Evolutionary conservation across 225 moss, liverwort and hornwort genomes (phyloP).

Genomic region (Marchantia paleacea): DNA sequence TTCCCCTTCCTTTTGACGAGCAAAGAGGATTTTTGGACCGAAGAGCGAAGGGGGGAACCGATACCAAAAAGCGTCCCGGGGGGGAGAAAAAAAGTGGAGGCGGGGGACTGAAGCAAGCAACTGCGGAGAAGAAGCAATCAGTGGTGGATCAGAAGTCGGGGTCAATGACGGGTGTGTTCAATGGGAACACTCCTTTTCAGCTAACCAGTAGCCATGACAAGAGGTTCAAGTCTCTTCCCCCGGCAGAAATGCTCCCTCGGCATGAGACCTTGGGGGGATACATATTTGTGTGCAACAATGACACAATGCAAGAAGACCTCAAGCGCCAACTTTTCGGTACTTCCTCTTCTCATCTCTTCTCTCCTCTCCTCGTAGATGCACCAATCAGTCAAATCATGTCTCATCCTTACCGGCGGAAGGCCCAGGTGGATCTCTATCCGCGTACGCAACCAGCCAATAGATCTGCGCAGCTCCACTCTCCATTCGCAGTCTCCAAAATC

Average conservation of each 20-base stretch:
- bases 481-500: not conserved
- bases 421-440: too few species aligned
- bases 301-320: conserved; percentile 99
- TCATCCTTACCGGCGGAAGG: not conserved
- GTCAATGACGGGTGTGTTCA: conserved; percentile 63
- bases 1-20: conserved; percentile 47
- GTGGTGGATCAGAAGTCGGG: conserved; percentile 40
- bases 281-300: conserved; percentile 99
- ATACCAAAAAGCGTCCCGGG: conserved; percentile 31
- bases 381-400: not conserved
- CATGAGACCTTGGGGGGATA: conserved; percentile 89
- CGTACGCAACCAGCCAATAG: not conserved
- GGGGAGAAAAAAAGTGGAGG: conserved; percentile 40
- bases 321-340: conserved; percentile 98
- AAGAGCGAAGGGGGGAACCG: conserved; percentile 41
- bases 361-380: not conserved
- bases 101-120: conserved; percentile 33
- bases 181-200: conserved; percentile 85
- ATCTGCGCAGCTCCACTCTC: not conserved
- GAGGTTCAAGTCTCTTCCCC: conserved; percentile 90
- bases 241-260: conserved; percentile 92
- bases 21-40: conserved; percentile 51
- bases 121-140: conserved; percentile 49
- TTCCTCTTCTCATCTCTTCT: not conserved
- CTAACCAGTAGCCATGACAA: conserved; percentile 81